Percentiles rank a stretch among this genome's conserved stretches.
Conservation (phyloP, 805 yeast genomes). For the Lachancea lanzarotensis region DNA sequence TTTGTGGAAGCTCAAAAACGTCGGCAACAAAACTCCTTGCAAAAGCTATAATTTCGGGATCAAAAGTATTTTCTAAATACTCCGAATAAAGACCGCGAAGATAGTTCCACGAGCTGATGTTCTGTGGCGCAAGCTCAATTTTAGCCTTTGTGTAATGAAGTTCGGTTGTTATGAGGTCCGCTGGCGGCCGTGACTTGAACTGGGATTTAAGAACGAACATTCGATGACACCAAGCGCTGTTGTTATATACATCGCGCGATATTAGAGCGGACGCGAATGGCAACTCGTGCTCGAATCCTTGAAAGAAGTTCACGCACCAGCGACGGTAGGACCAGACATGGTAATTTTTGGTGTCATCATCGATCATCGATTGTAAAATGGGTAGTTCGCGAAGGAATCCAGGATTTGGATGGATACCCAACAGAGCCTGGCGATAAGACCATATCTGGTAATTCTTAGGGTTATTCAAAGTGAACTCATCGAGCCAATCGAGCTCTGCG, state of each 20-base stretch:
- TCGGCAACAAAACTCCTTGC: slow-evolving; percentile 38
- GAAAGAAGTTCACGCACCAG: slow-evolving; percentile 65
- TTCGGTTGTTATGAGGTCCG: slow-evolving; percentile 38
- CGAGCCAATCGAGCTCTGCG: slow-evolving; percentile 74
- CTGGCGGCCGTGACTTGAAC: slow-evolving; percentile 2
- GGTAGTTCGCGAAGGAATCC: slow-evolving; percentile 51
- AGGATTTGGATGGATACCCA: slow-evolving; percentile 34
- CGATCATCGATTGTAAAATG: slow-evolving; percentile 59
- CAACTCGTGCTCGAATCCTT: slow-evolving; percentile 46
- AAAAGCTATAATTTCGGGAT: slow-evolving; percentile 40
- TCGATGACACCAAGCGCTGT: slow-evolving; percentile 91
- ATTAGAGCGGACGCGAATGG: slow-evolving; percentile 45
- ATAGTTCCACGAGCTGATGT: slow-evolving; percentile 84
- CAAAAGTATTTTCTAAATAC: slow-evolving; percentile 19
- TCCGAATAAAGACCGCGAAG: slow-evolving; percentile 48
- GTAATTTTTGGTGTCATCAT: slow-evolving; percentile 81
- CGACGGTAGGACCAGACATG: slow-evolving; percentile 94
- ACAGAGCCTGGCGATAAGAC: slow-evolving; percentile 76
- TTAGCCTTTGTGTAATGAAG: slow-evolving; percentile 42
- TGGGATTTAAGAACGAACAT: slow-evolving; percentile 44
- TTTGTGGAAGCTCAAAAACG: slow-evolving; percentile 11
- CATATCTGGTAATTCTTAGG: slow-evolving; percentile 96
- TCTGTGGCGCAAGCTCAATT: slow-evolving; percentile 65
- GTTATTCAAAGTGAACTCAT: slow-evolving; percentile 61
- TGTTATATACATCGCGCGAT: slow-evolving; percentile 66